Base-by-base conservation (phyloP, 2,329 filamentous ascomycete species). In the Magnaporthiopsis poae region DNA sequence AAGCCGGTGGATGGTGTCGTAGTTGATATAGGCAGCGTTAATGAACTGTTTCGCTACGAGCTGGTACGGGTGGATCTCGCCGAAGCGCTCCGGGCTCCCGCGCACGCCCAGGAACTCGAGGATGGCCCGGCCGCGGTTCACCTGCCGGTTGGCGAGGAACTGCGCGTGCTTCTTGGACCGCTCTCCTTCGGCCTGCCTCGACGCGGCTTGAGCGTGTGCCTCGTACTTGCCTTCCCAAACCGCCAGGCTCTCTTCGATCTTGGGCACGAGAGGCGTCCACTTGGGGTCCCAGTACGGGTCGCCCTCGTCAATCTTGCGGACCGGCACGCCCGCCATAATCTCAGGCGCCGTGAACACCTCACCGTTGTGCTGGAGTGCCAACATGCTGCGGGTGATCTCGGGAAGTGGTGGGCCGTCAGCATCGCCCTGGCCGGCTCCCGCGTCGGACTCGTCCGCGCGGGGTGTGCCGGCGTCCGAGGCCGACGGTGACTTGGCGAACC, bases 1-100 rank as follows among this genome's bases (percentile, higher is more conserved):
- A 52, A 87, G 74, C 2, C 84, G 81, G 70, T 83, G 86, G 3
- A 86, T 74, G 0, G 83, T 86, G 69, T 86, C 84, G 69, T 86
- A 86, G 59, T 81, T 82, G 27, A 75, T 74, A n/a, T 81, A 73
- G 4, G 73, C 73, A 61, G 76, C 76, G 18, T 76, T 80, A 66
- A 85, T 81, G 70, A 79, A 84, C 27, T 78, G 76, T 73, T 86
- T 86, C 39, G 74, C 78, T 2, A 86, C 76, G 12, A 86, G 78
- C 72, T 87, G 84, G 67, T 83, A 86, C 0, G 84, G 84, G 69
- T 83, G 82, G 67, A 86, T 81, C 2, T 80, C 76, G n/a, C 80
- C 81, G 0, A 79, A 74, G 46, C 46, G 46, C 9, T 78, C 73
- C 46, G 46, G 21, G 46, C 46, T 56, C 46, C 46, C 46, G 18